phyloP scores from a whole-genome alignment of 352 stramenopile species.

The Phytophthora tubulina region DNA sequence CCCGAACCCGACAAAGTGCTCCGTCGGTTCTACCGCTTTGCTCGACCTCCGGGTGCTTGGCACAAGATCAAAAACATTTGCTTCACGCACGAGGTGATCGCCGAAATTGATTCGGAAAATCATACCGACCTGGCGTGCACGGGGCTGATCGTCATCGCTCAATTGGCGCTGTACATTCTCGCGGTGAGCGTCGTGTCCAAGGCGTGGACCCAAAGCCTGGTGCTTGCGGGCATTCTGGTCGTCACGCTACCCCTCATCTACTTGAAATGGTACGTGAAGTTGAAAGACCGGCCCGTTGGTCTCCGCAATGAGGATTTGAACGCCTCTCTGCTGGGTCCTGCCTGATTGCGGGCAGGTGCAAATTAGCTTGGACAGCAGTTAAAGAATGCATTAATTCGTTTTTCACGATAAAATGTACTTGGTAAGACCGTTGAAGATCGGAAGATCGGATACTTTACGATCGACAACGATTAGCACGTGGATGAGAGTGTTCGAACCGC shows the following conservation, averaged over 20 bases:
- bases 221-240: conserved; percentile 53
- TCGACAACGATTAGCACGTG: conserved; percentile 20
- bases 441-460: conserved; percentile 29
- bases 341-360: conserved; percentile 12
- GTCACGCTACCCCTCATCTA: conserved; percentile 68
- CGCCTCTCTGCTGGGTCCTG: conserved; percentile 47
- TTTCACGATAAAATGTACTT: neutral
- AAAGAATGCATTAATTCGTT: conserved; percentile 5
- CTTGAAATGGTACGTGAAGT: conserved; percentile 81
- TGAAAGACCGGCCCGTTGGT: conserved; percentile 65
- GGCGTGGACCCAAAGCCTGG: conserved; percentile 63
- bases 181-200: conserved; percentile 73
- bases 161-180: conserved; percentile 73
- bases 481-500: conserved; percentile 8
- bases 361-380: conserved; percentile 3
- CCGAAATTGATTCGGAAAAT: conserved; percentile 72
- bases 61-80: conserved; percentile 66
- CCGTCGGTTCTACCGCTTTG: conserved; percentile 75
- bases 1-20: conserved; percentile 60
- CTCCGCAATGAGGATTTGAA: conserved; percentile 66
- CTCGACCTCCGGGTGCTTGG: conserved; percentile 70
- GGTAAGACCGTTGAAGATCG: conserved; percentile 21
- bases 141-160: conserved; percentile 65
- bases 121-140: conserved; percentile 69
- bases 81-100: conserved; percentile 60